These are phyloP conservation scores for Pythium apleroticum DNA, from an alignment of 352 stramenopile genomes.

Conservation along the genomic window DNA sequence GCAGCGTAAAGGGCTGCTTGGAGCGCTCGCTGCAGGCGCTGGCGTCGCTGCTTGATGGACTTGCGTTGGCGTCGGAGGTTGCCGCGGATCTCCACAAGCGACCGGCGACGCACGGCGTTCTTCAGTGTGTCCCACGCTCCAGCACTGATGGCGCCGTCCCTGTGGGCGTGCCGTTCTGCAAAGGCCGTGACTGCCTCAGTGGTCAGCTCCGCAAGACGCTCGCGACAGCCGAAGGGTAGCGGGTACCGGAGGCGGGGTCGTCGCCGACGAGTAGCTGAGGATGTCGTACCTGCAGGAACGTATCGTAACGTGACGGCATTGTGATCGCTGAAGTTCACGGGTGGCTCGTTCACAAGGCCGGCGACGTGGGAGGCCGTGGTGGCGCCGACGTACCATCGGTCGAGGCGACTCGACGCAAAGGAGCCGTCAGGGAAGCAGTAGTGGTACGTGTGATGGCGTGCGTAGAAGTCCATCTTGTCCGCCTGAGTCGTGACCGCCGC, in stretches of 20 bases:
- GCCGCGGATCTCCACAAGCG: neutral
- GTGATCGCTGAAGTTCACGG: slow-evolving; percentile 11
- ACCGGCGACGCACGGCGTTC: neutral
- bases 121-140: neutral
- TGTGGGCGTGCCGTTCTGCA: neutral
- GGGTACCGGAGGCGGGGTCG: slow-evolving; percentile 3
- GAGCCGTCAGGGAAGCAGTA: neutral
- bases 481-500: neutral
- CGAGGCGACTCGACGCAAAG: neutral
- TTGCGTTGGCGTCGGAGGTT: neutral
- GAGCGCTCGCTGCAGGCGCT: neutral
- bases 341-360: neutral
- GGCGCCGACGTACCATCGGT: slow-evolving; percentile 11
- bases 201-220: neutral
- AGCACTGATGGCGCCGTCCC: neutral
- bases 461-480: neutral
- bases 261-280: too few species aligned
- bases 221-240: neutral
- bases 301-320: neutral
- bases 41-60: too few species aligned
- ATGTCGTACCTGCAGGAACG: too few species aligned
- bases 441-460: slow-evolving; percentile 6
- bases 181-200: too few species aligned
- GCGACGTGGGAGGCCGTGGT: neutral
- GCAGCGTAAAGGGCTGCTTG: neutral